phyloP scores from a whole-genome alignment of 352 stramenopile species.

The Pythium utonaiense region DNA sequence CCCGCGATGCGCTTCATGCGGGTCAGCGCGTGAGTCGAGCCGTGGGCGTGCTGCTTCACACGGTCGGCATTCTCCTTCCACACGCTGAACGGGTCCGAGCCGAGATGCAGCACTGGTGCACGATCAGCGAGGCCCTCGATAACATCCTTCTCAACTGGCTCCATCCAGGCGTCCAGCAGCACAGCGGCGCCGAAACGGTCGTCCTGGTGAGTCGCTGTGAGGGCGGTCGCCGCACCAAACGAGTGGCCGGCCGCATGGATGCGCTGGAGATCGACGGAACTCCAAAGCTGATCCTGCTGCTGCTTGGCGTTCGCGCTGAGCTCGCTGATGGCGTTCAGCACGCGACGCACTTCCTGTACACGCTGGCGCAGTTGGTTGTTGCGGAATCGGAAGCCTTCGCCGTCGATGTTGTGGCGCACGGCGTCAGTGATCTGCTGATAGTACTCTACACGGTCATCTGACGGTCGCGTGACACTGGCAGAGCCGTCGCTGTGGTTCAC shows the following conservation, averaged over 20 bases:
- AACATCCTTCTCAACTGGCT: conserved; percentile 43
- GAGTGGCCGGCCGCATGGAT: conserved; percentile 55
- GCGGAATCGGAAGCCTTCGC: conserved; percentile 53
- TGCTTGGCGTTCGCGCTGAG: conserved; percentile 28
- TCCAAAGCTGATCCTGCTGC: conserved; percentile 9
- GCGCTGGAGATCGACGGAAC: conserved; percentile 24
- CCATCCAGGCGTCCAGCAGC: conserved; percentile 67
- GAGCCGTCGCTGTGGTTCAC: conserved; percentile 67
- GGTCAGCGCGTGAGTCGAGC: conserved; percentile 34
- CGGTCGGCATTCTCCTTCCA: conserved; percentile 52
- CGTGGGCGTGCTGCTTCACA: conserved; percentile 33
- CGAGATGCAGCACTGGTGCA: conserved; percentile 49
- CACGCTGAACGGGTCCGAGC: conserved; percentile 58
- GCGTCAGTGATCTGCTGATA: conserved; percentile 53
- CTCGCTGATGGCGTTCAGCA: conserved; percentile 37
- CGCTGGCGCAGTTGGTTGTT: conserved; percentile 55
- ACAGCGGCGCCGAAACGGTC: conserved; percentile 41
- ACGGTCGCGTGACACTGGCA: conserved; percentile 42
- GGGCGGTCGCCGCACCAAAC: conserved; percentile 56
- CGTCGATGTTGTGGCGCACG: conserved; percentile 42
- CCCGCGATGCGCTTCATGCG: conserved; percentile 38
- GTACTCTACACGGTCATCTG: conserved; percentile 44
- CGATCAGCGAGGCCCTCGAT: conserved; percentile 31
- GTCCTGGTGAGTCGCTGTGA: conserved; percentile 49
- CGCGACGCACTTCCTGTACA: conserved; percentile 42